These are phyloP conservation scores for Calonectria multiphialidica DNA, from an alignment of 2,329 filamentous ascomycete genomes.

Conservation along the genomic window DNA sequence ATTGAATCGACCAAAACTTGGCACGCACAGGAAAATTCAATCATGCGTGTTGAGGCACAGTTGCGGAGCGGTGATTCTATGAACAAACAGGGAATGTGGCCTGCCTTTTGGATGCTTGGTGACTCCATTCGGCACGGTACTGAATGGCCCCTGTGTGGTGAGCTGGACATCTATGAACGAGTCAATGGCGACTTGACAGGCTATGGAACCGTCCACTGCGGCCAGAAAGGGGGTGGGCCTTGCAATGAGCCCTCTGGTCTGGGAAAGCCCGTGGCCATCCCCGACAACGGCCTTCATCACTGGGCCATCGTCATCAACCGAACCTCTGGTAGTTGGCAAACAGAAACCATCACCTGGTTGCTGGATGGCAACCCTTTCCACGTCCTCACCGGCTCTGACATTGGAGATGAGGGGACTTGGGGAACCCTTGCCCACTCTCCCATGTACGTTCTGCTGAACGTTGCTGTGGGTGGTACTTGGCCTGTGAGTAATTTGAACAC, in stretches of 20 bases:
- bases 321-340: constrained; percentile 55
- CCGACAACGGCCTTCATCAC: constrained; percentile 61
- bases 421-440: constrained; percentile 55
- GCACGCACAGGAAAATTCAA: constrained; percentile 54
- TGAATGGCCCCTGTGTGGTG: constrained; percentile 62
- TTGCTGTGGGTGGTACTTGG: constrained; percentile 61
- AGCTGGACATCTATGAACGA: constrained; percentile 64
- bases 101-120: constrained; percentile 66
- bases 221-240: constrained; percentile 54
- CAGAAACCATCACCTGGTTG: constrained; percentile 63
- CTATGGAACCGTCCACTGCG: constrained; percentile 63
- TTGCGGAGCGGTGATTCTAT: constrained; percentile 57
- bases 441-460: constrained; percentile 61
- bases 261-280: constrained; percentile 50
- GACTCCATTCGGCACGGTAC: constrained; percentile 59
- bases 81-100: constrained; percentile 64
- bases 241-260: constrained; percentile 62
- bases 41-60: constrained; percentile 57
- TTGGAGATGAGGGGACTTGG: constrained; percentile 58
- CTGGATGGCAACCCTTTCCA: constrained; percentile 59
- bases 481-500: constrained; percentile 44
- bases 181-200: constrained; percentile 59
- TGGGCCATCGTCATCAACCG: constrained; percentile 63
- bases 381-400: constrained; percentile 55
- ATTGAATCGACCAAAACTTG: constrained; percentile 62